Conservation (phyloP, 805 yeast species). For the Hanseniaspora clermontiae region DNA sequence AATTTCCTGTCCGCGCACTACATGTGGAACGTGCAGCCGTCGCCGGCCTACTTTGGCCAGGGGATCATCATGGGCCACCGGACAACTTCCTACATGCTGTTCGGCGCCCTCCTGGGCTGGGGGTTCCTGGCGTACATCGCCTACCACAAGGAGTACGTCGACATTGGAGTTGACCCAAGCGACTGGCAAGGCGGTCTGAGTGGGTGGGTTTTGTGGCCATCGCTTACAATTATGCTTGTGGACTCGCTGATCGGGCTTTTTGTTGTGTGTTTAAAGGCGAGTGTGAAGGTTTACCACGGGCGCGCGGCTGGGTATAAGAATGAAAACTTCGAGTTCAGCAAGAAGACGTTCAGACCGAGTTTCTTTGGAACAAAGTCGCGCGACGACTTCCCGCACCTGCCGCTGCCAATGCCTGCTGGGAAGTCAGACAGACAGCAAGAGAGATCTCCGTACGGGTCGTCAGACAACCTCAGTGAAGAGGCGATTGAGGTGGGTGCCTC, state of each 20-base stretch:
- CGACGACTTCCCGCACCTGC: constrained; percentile 7
- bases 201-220: constrained; percentile 95
- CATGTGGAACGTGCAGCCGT: constrained; percentile 83
- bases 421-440: too few relatives aligned
- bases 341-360: constrained; percentile 2
- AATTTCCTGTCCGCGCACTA: constrained; percentile 43
- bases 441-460: not conserved
- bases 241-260: constrained; percentile 75
- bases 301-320: not conserved
- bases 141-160: constrained; percentile 65
- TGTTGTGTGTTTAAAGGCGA: constrained; percentile 42
- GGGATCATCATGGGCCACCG: constrained; percentile 95
- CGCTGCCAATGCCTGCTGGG: not conserved
- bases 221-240: constrained; percentile 84
- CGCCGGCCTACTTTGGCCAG: constrained; percentile 95
- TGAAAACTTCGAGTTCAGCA: not conserved
- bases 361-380: constrained; percentile 10
- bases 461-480: not conserved
- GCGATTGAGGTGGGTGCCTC: not conserved
- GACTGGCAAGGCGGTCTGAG: constrained; percentile 92
- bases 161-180: constrained; percentile 56
- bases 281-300: constrained; percentile 18
- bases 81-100: constrained; percentile 78
- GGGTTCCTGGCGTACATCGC: constrained; percentile 76
- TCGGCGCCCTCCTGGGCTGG: constrained; percentile 90